phyloP scores from a whole-genome alignment of 306 rosid species.

The Urtica urens region DNA sequence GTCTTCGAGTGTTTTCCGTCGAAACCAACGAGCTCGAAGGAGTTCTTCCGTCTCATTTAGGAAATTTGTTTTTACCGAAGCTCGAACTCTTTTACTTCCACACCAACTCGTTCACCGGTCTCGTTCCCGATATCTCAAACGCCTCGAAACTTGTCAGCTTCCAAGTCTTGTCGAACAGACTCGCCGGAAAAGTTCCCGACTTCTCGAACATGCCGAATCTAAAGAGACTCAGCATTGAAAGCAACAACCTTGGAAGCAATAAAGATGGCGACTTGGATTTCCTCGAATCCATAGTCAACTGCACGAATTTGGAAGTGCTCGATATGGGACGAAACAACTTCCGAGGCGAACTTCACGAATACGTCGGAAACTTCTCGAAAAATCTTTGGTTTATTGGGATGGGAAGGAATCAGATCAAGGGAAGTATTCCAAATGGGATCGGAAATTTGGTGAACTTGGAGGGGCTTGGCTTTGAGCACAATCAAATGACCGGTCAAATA shows the following conservation, averaged over 20 bases:
- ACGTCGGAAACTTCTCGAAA: conserved; percentile 19
- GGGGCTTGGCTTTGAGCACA: not conserved
- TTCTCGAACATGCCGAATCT: not conserved
- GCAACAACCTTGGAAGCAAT: conserved; percentile 13
- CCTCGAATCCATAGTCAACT: conserved; percentile 14
- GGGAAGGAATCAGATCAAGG: conserved; percentile 11
- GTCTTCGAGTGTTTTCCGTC: not conserved
- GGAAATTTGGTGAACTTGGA: conserved; percentile 18
- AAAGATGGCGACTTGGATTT: conserved; percentile 15
- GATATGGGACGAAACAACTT: conserved; percentile 10
- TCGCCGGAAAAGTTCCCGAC: conserved; percentile 19
- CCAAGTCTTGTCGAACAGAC: not conserved
- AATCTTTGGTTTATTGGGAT: not conserved
- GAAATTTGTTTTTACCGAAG: not conserved
- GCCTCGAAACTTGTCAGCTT: conserved; percentile 7
- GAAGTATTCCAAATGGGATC: conserved; percentile 16
- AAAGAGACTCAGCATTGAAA: not conserved
- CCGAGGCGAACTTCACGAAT: conserved; percentile 20
- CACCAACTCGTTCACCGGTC: conserved; percentile 15
- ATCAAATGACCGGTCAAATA: conserved; percentile 17
- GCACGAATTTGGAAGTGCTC: conserved; percentile 1
- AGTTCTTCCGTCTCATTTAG: no score
- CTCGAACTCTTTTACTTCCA: not conserved
- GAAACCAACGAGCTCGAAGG: not conserved
- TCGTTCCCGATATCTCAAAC: conserved; percentile 11